Conservation (phyloP, 1,284 basidiomycete genomes). For the Trichosporon sp. region DNA sequence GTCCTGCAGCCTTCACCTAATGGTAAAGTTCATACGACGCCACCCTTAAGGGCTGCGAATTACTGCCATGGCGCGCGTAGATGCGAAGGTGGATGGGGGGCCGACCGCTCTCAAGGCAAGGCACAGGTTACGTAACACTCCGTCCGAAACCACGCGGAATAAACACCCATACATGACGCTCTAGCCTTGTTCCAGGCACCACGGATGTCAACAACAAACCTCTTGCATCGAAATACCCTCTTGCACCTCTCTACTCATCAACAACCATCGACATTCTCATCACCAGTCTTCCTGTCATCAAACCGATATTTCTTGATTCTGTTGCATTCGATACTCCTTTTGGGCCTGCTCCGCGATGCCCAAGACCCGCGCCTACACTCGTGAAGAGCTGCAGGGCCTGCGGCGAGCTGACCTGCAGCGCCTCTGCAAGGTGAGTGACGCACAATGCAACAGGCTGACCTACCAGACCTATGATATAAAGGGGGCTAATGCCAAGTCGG, state of each 20-base stretch:
- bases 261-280: neutral
- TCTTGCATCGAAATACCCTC: neutral
- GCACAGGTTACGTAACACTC: too few species aligned
- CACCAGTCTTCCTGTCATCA: neutral
- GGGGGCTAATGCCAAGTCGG: conserved; percentile 42
- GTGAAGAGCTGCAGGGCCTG: conserved; percentile 38
- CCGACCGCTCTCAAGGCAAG: too few species aligned
- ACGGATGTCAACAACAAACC: neutral
- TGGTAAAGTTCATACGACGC: too few species aligned
- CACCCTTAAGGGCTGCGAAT: too few species aligned
- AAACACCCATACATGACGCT: neutral
- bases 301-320: neutral
- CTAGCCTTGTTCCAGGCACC: neutral
- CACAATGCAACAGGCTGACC: neutral
- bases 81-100: too few species aligned
- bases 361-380: conserved; percentile 33
- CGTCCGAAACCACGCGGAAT: too few species aligned
- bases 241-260: neutral
- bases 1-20: too few species aligned
- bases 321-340: neutral
- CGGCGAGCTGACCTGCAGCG: conserved; percentile 41
- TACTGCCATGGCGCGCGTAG: too few species aligned
- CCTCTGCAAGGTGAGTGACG: conserved; percentile 38
- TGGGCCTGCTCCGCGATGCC: conserved; percentile 20
- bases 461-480: conserved; percentile 40